A percentile compares a stretch with the other conserved stretches of the same genome.
These are phyloP conservation scores for Podaxis sp. DNA, from an alignment of 768 basidiomycete species.

Conservation along the genomic window DNA sequence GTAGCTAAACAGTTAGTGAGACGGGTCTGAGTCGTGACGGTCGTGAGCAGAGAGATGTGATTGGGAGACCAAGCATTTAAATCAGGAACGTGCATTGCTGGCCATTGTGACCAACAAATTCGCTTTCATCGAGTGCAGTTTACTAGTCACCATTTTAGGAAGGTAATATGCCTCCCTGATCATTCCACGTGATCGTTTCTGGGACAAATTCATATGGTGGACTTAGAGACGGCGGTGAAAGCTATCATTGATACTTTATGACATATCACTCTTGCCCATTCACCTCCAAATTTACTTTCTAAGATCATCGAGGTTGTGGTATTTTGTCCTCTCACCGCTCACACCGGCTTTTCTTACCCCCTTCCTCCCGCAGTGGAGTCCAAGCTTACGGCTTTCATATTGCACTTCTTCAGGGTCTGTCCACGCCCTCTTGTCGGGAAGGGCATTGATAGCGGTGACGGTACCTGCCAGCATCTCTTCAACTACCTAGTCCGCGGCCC, in stretches of 20 bases:
- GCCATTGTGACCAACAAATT: background rate
- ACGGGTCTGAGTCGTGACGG: background rate
- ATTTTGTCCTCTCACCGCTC: background rate
- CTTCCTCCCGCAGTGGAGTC: background rate
- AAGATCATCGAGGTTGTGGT: background rate
- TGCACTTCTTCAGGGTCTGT: slow-evolving; percentile 2
- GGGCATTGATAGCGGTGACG: slow-evolving; percentile 1
- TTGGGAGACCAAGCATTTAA: background rate
- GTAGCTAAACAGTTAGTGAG: background rate
- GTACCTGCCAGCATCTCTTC: background rate
- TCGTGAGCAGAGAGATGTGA: background rate
- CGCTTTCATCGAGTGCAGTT: background rate
- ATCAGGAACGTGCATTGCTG: background rate
- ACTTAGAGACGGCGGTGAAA: background rate
- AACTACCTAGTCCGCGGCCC: background rate
- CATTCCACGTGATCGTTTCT: slow-evolving; percentile 1
- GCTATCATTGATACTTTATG: background rate
- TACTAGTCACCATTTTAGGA: background rate
- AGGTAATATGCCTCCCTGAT: background rate
- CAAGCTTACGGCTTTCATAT: slow-evolving; percentile 7
- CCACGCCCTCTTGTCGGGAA: background rate
- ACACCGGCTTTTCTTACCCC: background rate
- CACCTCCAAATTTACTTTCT: background rate
- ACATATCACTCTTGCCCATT: slow-evolving; percentile 1
- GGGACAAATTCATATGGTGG: background rate